Evolutionary conservation across 495 filamentous ascomycete genomes (phyloP), one percentile per base, ranked within the genome.

Genomic region (Penicillium angulare): DNA sequence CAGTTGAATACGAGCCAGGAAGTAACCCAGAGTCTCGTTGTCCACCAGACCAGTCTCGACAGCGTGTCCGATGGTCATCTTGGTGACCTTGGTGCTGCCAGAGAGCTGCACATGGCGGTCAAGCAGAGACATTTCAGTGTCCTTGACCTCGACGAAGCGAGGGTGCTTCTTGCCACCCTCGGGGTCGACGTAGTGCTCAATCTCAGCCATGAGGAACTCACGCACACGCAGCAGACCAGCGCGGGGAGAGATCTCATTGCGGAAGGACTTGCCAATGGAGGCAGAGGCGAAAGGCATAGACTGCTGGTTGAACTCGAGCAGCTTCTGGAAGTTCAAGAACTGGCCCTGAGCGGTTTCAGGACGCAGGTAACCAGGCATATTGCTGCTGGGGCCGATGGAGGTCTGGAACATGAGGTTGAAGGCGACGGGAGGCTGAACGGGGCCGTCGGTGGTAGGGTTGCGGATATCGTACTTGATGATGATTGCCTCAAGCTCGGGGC

Each of bases 1-100:
- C 17, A 80, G 73, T 61, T 85, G 83, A 51, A 91, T 90, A 38
- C 88, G 80, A 38, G 82, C 88, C 27, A 92, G 75, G 75, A 92
- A 92, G 73, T 92, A 92, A 39, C 88, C 88, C n/a, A 92, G 77
- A 1, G 87, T 90, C 73, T 92, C 88, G 68, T 90, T 92, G 64
- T 92, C 86, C 8, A 92, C 85, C 15, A 88, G 59, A 7, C 79
- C 76, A 17, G 72, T 74, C 64, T 81, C 73, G 22, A 92, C 87
- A 22, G 88, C 88, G 61, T 89, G 72, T 51, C 86, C 86, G 50
- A 91, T 84, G 16, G 80, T 73, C 65, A 84, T 77, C 49, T 66
- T 74, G 58, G 75, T 76, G 15, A 78, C 72, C 33, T 81, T 64
- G 13, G 87, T 90, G 64, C 79, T 80, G 48, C 85, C 85, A 36